A percentile compares a stretch with the other conserved stretches of the same genome.
phyloP scores from a whole-genome alignment of 23 red algal species.

The Agarophyton chilense region DNA sequence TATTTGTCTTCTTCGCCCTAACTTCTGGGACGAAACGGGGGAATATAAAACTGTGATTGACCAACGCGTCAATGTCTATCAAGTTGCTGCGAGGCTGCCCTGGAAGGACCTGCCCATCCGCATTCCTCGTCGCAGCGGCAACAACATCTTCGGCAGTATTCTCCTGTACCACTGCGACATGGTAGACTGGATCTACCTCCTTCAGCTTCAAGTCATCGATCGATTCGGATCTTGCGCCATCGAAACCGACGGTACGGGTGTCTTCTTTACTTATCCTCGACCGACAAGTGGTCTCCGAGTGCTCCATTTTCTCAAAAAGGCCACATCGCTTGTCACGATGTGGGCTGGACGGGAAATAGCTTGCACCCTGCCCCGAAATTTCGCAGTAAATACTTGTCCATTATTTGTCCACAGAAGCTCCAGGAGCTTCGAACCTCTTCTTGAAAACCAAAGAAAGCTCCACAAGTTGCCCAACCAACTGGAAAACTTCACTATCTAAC shows the following conservation, averaged over 20 bases:
- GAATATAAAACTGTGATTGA: no score
- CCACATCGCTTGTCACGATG: neutral
- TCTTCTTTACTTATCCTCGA: neutral
- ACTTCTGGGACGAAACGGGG: no score
- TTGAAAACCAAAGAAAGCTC: neutral
- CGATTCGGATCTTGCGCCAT: neutral
- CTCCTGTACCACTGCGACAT: neutral
- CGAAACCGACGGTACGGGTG: no score
- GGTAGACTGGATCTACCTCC: neutral
- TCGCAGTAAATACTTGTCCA: neutral
- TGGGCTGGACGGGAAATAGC: neutral
- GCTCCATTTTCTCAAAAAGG: neutral
- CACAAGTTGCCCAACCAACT: neutral
- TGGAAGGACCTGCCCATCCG: neutral
- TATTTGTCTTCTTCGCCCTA: neutral
- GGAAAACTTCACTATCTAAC: no score
- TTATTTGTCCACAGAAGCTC: neutral
- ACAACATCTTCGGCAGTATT: no score
- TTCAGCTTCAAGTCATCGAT: neutral
- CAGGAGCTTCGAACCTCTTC: neutral
- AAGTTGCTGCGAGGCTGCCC: neutral
- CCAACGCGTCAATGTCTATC: neutral
- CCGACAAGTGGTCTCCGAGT: neutral
- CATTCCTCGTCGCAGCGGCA: neutral
- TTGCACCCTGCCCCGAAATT: neutral